Evolutionary conservation across 352 stramenopile species (phyloP), one percentile per base, ranked within the genome.

Genomic region (Aphanomyces stellatus): DNA sequence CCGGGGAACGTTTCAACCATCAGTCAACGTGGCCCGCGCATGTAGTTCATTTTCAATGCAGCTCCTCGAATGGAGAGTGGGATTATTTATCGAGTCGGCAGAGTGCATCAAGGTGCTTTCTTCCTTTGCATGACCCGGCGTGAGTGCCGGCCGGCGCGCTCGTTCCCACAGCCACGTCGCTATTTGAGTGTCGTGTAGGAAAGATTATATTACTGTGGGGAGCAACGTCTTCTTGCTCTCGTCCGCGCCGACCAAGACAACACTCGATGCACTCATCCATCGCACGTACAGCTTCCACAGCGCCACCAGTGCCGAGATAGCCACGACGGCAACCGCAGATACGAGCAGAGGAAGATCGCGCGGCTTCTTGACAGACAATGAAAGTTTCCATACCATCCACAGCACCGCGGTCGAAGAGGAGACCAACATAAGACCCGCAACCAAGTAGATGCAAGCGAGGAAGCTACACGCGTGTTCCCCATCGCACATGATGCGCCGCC

Each of bases 401-500:
- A 27, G 28, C 24, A 67, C 43, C 8, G 13, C n/a, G 15, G 27
- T n/a, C 13, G 46, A 19, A 30, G 28, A 37, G 5, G 3, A 17
- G 10, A 67, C 13, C 3, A 67, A 25, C 27, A 67, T n/a, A 6
- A 41, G 17, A 33, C 41, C 41, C n/a, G 24, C 19, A 7, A 19
- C 22, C 7, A 53, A 11, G 28, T 67, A 59, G 31, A 11, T 11
- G 2, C 34, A 43, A 17, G 60, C 31, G 17, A 8, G 10, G 24
- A 22, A 59, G 25, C 60, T 49, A 37, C 27, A 67, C 4, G 25
- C 46, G 24, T 67, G 60, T 31, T 30, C 8, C 8, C 28, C 34
- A 24, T 57, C 60, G 34, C 46, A 67, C 13, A 25, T 7, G 24
- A 67, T 6, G 15, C 60, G n/a, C 34, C 60, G 41, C n/a, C 46